These are phyloP conservation scores for Suillus cothurnatus DNA, from an alignment of 768 basidiomycete genomes.

Conservation along the genomic window DNA sequence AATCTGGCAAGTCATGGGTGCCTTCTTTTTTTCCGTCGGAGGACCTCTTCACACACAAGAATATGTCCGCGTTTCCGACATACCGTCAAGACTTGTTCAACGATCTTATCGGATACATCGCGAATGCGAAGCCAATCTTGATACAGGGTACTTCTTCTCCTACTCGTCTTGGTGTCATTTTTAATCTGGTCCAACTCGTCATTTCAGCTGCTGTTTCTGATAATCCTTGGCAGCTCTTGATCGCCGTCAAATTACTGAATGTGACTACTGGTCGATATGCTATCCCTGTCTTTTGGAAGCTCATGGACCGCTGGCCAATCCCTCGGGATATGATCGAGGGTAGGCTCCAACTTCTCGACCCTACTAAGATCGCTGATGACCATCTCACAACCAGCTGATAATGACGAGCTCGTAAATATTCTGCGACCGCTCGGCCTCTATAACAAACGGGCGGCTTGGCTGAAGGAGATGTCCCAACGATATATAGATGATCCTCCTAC, in stretches of 20 bases:
- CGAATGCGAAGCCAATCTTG: conserved; percentile 33
- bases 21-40: not conserved
- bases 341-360: conserved; percentile 25
- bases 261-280: conserved; percentile 66
- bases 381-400: conserved; percentile 37
- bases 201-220: conserved; percentile 49
- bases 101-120: conserved; percentile 30
- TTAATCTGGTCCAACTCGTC: not conserved
- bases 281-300: conserved; percentile 63
- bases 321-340: conserved; percentile 58
- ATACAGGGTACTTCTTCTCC: conserved; percentile 27
- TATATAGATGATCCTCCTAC: conserved; percentile 50
- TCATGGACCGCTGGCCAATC: conserved; percentile 60
- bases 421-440: conserved; percentile 62
- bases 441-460: conserved; percentile 54
- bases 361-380: not conserved
- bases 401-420: conserved; percentile 44
- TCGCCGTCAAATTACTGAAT: conserved; percentile 70
- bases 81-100: conserved; percentile 11
- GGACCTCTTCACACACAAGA: not conserved
- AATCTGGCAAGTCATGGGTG: conserved; percentile 12
- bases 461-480: conserved; percentile 53
- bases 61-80: not conserved
- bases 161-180: not conserved
- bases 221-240: conserved; percentile 70